Evolutionary conservation across 306 rosid genomes (phyloP).

Genomic region (Trifolium subterraneum): DNA sequence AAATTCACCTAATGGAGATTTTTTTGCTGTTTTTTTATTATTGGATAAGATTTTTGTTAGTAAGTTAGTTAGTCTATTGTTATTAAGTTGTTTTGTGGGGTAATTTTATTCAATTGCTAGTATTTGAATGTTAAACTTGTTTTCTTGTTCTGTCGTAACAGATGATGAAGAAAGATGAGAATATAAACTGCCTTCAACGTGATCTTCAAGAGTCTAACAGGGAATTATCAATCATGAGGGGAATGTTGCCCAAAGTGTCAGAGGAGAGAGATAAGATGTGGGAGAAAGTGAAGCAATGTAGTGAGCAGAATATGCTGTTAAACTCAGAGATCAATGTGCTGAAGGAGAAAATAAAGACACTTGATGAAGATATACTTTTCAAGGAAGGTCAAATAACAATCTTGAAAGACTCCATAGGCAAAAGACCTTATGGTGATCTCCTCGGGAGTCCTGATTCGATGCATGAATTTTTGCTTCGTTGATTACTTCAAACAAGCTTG

Average conservation of each 20-base stretch:
- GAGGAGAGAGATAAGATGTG: slow-evolving; percentile 83
- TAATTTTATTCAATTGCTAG: slow-evolving; percentile 5
- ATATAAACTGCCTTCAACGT: slow-evolving; percentile 53
- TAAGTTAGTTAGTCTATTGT: slow-evolving; percentile 1
- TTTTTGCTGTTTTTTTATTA: not conserved
- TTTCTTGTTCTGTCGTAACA: slow-evolving; percentile 33
- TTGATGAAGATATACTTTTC: slow-evolving; percentile 75
- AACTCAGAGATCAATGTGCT: slow-evolving; percentile 57
- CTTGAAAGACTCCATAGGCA: slow-evolving; percentile 72
- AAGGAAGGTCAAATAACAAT: slow-evolving; percentile 96
- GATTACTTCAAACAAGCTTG: slow-evolving; percentile 40
- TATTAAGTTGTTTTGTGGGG: slow-evolving; percentile 13
- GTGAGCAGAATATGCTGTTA: slow-evolving; percentile 79
- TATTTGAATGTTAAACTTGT: not conserved
- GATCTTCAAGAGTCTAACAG: slow-evolving; percentile 67
- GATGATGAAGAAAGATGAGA: slow-evolving; percentile 86
- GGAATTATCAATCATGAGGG: slow-evolving; percentile 63
- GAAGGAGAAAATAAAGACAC: slow-evolving; percentile 70
- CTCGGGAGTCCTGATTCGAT: slow-evolving; percentile 66
- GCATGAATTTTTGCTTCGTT: slow-evolving; percentile 59
- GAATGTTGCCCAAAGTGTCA: slow-evolving; percentile 64
- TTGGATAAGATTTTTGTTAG: not conserved
- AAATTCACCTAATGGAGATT: slow-evolving; percentile 7
- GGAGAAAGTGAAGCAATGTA: slow-evolving; percentile 80
- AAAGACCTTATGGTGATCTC: slow-evolving; percentile 70